Evolutionary conservation across 164 flowering plant genomes (phyloP).

Genomic region (Euptelea pleiosperma): DNA sequence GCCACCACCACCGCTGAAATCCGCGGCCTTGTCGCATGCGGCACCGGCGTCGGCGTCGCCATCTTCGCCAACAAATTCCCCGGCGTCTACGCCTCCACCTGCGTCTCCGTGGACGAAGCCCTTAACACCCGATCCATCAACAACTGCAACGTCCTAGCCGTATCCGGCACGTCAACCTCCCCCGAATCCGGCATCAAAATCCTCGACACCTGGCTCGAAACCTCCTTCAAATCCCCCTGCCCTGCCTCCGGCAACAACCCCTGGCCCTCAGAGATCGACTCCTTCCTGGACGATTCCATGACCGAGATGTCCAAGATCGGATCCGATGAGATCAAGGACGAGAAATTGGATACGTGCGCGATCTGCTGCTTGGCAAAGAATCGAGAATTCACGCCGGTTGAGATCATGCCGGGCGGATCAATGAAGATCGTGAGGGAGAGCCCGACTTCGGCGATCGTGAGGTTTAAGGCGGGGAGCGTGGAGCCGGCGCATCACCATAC

Average conservation of each 20-base stretch:
- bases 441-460: constrained; percentile 85
- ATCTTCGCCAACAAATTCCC: constrained; percentile 96
- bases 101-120: constrained; percentile 63
- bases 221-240: constrained; percentile 87
- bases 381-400: constrained; percentile 52
- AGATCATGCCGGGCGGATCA: constrained; percentile 73
- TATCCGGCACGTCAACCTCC: constrained; percentile 65
- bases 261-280: constrained; percentile 56
- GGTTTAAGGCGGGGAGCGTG: constrained; percentile 78
- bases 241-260: constrained; percentile 65
- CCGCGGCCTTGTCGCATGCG: constrained; percentile 89
- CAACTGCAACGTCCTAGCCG: constrained; percentile 86
- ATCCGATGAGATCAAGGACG: background rate
- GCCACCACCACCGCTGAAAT: constrained; percentile 27
- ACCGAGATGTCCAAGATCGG: constrained; percentile 63
- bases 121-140: constrained; percentile 77
- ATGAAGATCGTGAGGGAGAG: constrained; percentile 85
- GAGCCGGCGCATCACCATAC: constrained; percentile 97
- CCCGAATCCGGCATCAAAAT: constrained; percentile 59
- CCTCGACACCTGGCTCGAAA: constrained; percentile 62
- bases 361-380: constrained; percentile 56
- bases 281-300: constrained; percentile 57
- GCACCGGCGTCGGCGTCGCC: constrained; percentile 86
- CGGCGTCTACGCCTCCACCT: constrained; percentile 79
- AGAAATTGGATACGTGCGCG: constrained; percentile 30